Evolutionary conservation across 73 alveolate genomes (phyloP).

Genomic region (Stentor coeruleus): DNA sequence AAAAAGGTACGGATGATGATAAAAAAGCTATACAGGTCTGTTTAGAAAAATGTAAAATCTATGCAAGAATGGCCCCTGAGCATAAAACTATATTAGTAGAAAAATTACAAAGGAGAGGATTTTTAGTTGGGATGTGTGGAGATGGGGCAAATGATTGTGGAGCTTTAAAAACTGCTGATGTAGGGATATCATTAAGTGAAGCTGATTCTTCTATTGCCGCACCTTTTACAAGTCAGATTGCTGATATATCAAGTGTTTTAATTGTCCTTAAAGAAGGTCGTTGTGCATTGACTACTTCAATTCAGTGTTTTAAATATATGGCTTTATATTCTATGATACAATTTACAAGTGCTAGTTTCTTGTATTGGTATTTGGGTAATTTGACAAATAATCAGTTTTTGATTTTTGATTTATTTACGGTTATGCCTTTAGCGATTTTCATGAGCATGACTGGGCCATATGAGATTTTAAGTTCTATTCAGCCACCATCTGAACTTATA

Average conservation of each 20-base stretch:
- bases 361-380: conserved; percentile 65
- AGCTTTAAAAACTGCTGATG: conserved; percentile 83
- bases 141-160: conserved; percentile 95
- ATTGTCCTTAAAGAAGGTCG: conserved; percentile 60
- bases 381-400: conserved; percentile 86
- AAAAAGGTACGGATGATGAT: neutral
- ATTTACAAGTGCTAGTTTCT: conserved; percentile 71
- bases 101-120: conserved; percentile 47
- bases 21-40: neutral
- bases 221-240: conserved; percentile 58
- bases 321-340: conserved; percentile 91
- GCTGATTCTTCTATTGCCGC: conserved; percentile 94
- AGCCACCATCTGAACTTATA: conserved; percentile 73
- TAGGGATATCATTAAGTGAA: conserved; percentile 79
- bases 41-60: conserved; percentile 34
- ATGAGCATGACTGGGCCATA: conserved; percentile 91
- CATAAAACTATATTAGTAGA: conserved; percentile 71
- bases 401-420: conserved; percentile 76
- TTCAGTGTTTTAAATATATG: conserved; percentile 92
- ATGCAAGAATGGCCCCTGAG: conserved; percentile 86
- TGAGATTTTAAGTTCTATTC: conserved; percentile 55
- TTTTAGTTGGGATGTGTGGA: conserved; percentile 83
- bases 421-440: conserved; percentile 84
- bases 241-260: neutral
- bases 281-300: conserved; percentile 88